phyloP scores from a whole-genome alignment of 106 monocot species.

The Hemerocallis citrina region DNA sequence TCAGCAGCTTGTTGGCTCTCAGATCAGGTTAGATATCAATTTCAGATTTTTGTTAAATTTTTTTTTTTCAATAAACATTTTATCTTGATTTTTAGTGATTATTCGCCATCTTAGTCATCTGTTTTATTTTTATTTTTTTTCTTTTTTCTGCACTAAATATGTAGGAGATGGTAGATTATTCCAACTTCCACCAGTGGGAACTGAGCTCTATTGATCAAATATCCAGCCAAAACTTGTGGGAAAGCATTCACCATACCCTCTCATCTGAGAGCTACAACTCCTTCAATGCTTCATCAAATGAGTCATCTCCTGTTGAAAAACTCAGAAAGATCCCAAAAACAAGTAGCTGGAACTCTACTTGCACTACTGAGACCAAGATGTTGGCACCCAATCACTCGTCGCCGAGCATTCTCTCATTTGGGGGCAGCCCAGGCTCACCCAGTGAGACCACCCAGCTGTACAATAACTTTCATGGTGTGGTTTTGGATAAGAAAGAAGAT shows the following conservation, averaged over 20 bases:
- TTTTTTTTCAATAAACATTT: background rate
- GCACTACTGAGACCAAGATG: background rate
- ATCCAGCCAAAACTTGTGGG: background rate
- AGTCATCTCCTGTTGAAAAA: background rate
- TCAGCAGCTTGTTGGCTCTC: background rate
- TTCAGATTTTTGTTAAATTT: background rate
- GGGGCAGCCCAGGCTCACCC: slow-evolving; percentile 18
- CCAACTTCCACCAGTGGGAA: slow-evolving; percentile 4
- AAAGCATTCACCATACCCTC: background rate
- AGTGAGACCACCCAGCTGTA: slow-evolving; percentile 2
- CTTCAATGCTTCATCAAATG: background rate
- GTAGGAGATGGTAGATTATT: background rate
- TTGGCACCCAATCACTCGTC: background rate
- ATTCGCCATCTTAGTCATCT: no score
- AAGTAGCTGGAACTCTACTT: background rate
- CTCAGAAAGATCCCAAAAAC: slow-evolving; percentile 10
- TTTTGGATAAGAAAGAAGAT: background rate
- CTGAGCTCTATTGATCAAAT: background rate
- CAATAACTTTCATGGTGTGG: background rate
- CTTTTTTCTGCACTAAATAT: no score
- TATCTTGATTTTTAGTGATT: no score
- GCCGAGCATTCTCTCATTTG: slow-evolving; percentile 29
- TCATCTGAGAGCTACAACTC: slow-evolving; percentile 2
- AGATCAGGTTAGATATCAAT: slow-evolving; percentile 3
- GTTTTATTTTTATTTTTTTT: no score